phyloP scores from a whole-genome alignment of 148 eudicot species.

The Dianthus caryophyllus region DNA sequence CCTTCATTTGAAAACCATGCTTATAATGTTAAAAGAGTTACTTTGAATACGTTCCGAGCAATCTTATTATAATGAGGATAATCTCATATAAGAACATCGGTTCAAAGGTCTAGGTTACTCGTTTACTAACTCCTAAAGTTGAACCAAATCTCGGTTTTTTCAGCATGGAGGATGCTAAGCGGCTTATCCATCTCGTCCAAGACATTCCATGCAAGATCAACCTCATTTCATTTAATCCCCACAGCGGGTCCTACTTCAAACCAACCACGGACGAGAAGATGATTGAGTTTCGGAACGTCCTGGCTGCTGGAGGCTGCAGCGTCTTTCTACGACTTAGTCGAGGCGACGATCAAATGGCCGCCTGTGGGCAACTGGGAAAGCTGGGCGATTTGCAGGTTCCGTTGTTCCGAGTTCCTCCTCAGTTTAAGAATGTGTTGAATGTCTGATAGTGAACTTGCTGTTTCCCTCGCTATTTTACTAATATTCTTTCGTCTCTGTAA shows the following conservation, averaged over 20 bases:
- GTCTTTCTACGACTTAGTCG: slow-evolving; percentile 73
- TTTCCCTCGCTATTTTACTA: neutral
- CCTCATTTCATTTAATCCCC: slow-evolving; percentile 90
- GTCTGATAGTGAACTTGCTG: slow-evolving; percentile 6
- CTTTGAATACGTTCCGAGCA: too few relatives aligned
- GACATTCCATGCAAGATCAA: slow-evolving; percentile 99
- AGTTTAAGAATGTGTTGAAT: slow-evolving; percentile 24
- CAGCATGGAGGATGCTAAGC: slow-evolving; percentile 91
- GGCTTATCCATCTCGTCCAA: slow-evolving; percentile 70
- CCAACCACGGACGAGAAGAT: slow-evolving; percentile 74
- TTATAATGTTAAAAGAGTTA: too few relatives aligned
- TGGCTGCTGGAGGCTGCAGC: slow-evolving; percentile 67
- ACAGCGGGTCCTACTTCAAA: slow-evolving; percentile 69
- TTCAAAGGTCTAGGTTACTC: neutral
- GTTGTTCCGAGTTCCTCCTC: slow-evolving; percentile 62
- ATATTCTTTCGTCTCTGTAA: too few relatives aligned
- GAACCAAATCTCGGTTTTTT: slow-evolving; percentile 14
- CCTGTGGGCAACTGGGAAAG: slow-evolving; percentile 93
- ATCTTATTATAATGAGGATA: too few relatives aligned
- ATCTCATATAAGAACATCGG: too few relatives aligned
- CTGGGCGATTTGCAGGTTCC: slow-evolving; percentile 79
- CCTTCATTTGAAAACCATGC: too few relatives aligned
- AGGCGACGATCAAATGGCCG: slow-evolving; percentile 99
- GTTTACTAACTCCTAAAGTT: neutral
- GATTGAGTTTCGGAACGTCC: slow-evolving; percentile 70